Evolutionary conservation across 306 rosid genomes (phyloP), one percentile per base, ranked within the genome.

Genomic region (Quillaja saponaria): DNA sequence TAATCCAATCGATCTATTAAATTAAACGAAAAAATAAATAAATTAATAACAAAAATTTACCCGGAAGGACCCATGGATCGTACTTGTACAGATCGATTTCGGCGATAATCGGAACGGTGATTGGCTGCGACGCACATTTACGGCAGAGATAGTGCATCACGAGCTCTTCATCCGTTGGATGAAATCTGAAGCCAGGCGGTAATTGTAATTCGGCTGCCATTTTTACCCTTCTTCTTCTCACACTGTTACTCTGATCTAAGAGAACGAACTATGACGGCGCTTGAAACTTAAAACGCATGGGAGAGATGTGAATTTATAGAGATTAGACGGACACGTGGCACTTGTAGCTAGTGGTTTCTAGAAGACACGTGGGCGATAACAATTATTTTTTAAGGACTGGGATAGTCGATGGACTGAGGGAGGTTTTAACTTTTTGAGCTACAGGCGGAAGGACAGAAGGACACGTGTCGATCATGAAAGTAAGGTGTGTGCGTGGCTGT

Each of bases 81-180:
- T 61, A 78, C 64, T 89, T 94, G 74, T 90, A 94, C 18, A 87
- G 95, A 54, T 94, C 96, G 59, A 94, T 85, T 76, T 94, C 97
- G 14, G 91, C 85, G 19, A 94, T 85, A 28, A 94, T 87, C n/a
- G 91, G 95, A 25, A 83, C 99, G 0, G 90, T 64, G 34, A 94
- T 89, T 1, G 76, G 71, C 34, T 80, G 96, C 11, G 97, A 85
- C 2, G 84, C 68, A 54, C 95, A 94, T 83, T 85, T 89, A 10
- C 95, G 95, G 67, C 85, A 80, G 72, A 94, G 87, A 19, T 89
- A 94, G 81, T 94, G 96, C 82, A 66, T 66, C 49, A 94, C 96
- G 11, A 94, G 96, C 76, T 94, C 99, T 49, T 94, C 97, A 38
- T 94, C 97, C 56, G 99, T 94, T 0, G 97, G 97, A 48, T 94